Base-by-base conservation (phyloP, 176 grass and related monocot genomes). In the Triticum turgidum region DNA sequence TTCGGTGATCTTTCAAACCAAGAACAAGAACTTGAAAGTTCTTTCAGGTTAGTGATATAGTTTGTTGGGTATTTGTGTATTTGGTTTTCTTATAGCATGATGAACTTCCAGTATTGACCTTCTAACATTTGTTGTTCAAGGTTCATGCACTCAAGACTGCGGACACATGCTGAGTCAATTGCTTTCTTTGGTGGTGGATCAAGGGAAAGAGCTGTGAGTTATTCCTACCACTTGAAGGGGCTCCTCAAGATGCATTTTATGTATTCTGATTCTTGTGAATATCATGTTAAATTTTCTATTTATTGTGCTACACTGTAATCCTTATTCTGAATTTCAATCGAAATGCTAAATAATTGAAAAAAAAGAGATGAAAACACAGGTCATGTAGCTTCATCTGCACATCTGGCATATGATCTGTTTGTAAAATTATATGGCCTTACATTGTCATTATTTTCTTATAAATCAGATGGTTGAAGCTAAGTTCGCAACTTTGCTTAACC, bases 111-210 rank as follows among this genome's bases (percentile, higher is more conserved):
- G 35, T 86, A 21, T 65, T 86, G 58, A 61, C 80, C 70, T 27
- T 89, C 38, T 90, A 45, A 80, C 34, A 11, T 86, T 61, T 87
- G 38, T 75, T 29, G 38, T 76, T 32, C 32, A 79, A 98, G 97
- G 80, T 98, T 92, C 85, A 96, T 98, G 97, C 97, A 96, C 65
- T 87, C 97, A 80, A 98, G 97, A 81, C 85, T 98, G 69, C 92
- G 92, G 14, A 94, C 97, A 1, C 96, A 98, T 88, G 97, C 97
- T 83, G 97, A 98, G 85, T 98, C 97, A 68, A 83, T 98, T 83
- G 97, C 97, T 85, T 98, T 98, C 92, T 98, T 98, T 91, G 97
- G 97, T 74, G 97, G 97, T 81, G 97, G 97, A 80, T 96, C 92
- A 78, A 91, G 97, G 82, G 97, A 98, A 89, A 96, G 89, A 90